Evolutionary conservation across 148 eudicot genomes (phyloP).

Genomic region (Chenopodium berlandieri): DNA sequence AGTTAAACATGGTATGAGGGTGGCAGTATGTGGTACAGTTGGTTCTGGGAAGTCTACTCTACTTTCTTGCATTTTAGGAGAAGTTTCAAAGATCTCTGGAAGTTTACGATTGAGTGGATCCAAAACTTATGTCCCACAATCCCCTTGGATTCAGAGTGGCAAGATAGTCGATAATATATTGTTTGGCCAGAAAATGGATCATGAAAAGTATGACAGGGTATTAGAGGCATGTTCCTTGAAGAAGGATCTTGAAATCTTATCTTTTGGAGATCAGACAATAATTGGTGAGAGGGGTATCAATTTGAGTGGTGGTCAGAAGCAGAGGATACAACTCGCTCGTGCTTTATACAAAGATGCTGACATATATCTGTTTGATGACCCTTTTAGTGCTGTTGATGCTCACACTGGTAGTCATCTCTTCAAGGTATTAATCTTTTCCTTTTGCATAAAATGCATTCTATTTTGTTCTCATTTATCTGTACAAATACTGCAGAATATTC

Average conservation of each 20-base stretch:
- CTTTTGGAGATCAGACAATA: slow-evolving; percentile 43
- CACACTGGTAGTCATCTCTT: slow-evolving; percentile 49
- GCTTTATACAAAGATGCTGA: slow-evolving; percentile 53
- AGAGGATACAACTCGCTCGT: slow-evolving; percentile 48
- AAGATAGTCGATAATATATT: slow-evolving; percentile 53
- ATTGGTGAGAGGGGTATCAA: slow-evolving; percentile 55
- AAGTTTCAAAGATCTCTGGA: slow-evolving; percentile 46
- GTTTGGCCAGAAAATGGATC: slow-evolving; percentile 46
- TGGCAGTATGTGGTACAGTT: slow-evolving; percentile 47
- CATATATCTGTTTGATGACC: slow-evolving; percentile 50
- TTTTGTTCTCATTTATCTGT: too few relatives aligned
- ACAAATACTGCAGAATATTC: too few relatives aligned
- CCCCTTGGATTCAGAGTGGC: slow-evolving; percentile 56
- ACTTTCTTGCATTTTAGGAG: slow-evolving; percentile 53
- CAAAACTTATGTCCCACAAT: slow-evolving; percentile 54
- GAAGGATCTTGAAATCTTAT: slow-evolving; percentile 45
- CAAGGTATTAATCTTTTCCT: slow-evolving; percentile 27
- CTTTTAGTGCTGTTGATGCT: slow-evolving; percentile 56
- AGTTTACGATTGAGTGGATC: slow-evolving; percentile 37
- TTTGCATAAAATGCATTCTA: too few relatives aligned
- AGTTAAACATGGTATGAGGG: slow-evolving; percentile 33
- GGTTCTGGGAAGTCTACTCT: slow-evolving; percentile 59
- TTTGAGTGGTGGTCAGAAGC: slow-evolving; percentile 56
- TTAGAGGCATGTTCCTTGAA: slow-evolving; percentile 46
- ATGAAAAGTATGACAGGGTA: slow-evolving; percentile 33